Evolutionary conservation across 345 rosid species (phyloP).

Genomic region (Eucalyptus erythrocorys): DNA sequence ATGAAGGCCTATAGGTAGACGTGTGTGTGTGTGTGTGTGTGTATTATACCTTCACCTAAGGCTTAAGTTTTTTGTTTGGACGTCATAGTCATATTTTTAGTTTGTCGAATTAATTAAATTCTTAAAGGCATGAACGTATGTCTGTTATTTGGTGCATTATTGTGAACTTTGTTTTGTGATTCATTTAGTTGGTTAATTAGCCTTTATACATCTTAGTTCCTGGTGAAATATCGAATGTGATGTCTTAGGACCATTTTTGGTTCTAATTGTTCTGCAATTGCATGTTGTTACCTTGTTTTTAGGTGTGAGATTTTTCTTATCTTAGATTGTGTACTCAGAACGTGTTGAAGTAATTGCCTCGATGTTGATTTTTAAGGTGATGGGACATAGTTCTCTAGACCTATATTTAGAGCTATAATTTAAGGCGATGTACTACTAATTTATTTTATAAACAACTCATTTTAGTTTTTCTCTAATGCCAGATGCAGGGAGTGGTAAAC

Average conservation of each 20-base stretch:
- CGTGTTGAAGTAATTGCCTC: not conserved
- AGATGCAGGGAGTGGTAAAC: conserved; percentile 81
- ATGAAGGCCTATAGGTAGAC: not conserved
- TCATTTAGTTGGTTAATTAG: not conserved
- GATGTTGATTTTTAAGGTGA: not conserved
- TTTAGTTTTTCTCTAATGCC: conserved; percentile 3
- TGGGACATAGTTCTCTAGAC: not conserved
- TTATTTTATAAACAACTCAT: not conserved
- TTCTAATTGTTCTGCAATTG: not conserved
- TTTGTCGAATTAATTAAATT: not conserved
- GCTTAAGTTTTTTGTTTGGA: not conserved
- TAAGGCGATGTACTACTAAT: not conserved
- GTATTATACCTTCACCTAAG: not conserved
- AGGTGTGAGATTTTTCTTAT: not conserved
- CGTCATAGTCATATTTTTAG: not conserved
- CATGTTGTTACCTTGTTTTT: not conserved
- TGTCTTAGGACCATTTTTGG: not conserved
- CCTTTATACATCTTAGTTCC: not conserved
- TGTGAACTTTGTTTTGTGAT: not conserved
- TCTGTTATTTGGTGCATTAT: not conserved
- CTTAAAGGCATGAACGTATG: not conserved
- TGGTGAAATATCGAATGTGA: not conserved
- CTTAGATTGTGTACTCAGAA: not conserved
- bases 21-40: not conserved
- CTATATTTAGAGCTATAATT: not conserved